Evolutionary conservation across 768 basidiomycete species (phyloP).

Genomic region (Boletus insuetus): DNA sequence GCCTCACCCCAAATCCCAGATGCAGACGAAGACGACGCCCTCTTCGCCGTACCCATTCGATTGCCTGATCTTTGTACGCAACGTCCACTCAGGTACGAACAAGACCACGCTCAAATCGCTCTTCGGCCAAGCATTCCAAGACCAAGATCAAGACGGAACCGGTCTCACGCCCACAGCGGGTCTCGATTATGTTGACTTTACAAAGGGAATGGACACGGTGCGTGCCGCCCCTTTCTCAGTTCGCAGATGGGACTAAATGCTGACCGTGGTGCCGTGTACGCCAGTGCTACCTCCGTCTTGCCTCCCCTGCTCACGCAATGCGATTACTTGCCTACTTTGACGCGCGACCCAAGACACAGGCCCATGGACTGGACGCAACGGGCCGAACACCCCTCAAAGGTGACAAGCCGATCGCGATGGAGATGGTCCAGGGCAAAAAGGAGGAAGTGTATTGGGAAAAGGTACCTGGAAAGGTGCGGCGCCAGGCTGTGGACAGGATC

Average conservation of each 20-base stretch:
- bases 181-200: conserved; percentile 79
- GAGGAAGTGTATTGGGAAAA: conserved; percentile 80
- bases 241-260: neutral
- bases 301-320: conserved; percentile 46
- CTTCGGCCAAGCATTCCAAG: conserved; percentile 44
- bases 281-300: conserved; percentile 73
- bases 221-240: conserved; percentile 12
- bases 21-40: conserved; percentile 6
- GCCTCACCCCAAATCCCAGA: neutral
- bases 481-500: conserved; percentile 56
- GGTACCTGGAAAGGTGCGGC: conserved; percentile 69
- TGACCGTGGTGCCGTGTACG: neutral
- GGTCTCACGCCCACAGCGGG: conserved; percentile 19
- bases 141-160: neutral
- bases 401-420: conserved; percentile 40
- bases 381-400: conserved; percentile 32
- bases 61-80: conserved; percentile 69
- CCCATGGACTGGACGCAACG: conserved; percentile 51
- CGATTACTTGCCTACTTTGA: conserved; percentile 47
- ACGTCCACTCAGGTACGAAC: conserved; percentile 73
- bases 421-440: conserved; percentile 57
- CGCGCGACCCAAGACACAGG: conserved; percentile 38
- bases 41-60: conserved; percentile 53
- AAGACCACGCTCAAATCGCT: conserved; percentile 72
- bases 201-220: conserved; percentile 73